These are phyloP conservation scores for Saccharomyces eubayanus DNA, from an alignment of 805 yeast species.

Conservation along the genomic window DNA sequence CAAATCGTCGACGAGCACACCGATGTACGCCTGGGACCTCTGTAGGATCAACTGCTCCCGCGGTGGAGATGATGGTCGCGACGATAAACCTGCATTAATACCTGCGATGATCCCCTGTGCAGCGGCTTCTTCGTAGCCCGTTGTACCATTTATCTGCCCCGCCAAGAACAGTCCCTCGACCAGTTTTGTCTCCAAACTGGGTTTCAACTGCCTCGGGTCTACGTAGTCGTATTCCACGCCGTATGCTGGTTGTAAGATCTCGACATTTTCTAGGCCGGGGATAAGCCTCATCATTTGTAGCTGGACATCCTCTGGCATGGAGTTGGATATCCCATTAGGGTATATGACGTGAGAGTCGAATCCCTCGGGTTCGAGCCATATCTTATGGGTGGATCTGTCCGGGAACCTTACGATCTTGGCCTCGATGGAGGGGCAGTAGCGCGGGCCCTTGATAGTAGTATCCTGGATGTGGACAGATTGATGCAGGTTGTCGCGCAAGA, in stretches of 20 bases:
- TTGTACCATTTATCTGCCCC: slow-evolving; percentile 97
- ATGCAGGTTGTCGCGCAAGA: slow-evolving; percentile 62
- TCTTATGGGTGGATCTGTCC: slow-evolving; percentile 64
- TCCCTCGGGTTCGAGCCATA: slow-evolving; percentile 98
- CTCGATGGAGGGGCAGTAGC: slow-evolving; percentile 96
- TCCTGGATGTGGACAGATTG: slow-evolving; percentile 86
- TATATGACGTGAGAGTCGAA: slow-evolving; percentile 77
- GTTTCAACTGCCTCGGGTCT: slow-evolving; percentile 79
- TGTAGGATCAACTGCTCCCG: slow-evolving; percentile 43
- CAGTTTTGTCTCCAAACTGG: slow-evolving; percentile 72
- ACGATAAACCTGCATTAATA: slow-evolving; percentile 72
- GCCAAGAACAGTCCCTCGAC: slow-evolving; percentile 78
- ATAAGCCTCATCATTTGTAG: slow-evolving; percentile 62
- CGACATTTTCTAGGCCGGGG: slow-evolving; percentile 80
- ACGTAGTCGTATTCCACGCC: slow-evolving; percentile 98
- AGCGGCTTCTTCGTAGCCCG: slow-evolving; percentile 98
- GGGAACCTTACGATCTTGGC: slow-evolving; percentile 76
- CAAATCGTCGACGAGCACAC: slow-evolving; percentile 88
- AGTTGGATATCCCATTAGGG: slow-evolving; percentile 93
- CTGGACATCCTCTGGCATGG: slow-evolving; percentile 94
- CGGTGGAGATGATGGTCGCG: slow-evolving; percentile 25
- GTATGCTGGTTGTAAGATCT: slow-evolving; percentile 91
- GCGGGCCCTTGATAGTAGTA: slow-evolving; percentile 80
- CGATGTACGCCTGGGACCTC: slow-evolving; percentile 82
- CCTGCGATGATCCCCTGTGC: slow-evolving; percentile 96